Conservation (phyloP, 371 early-diverging fungal species). For the Blakeslea trispora region DNA sequence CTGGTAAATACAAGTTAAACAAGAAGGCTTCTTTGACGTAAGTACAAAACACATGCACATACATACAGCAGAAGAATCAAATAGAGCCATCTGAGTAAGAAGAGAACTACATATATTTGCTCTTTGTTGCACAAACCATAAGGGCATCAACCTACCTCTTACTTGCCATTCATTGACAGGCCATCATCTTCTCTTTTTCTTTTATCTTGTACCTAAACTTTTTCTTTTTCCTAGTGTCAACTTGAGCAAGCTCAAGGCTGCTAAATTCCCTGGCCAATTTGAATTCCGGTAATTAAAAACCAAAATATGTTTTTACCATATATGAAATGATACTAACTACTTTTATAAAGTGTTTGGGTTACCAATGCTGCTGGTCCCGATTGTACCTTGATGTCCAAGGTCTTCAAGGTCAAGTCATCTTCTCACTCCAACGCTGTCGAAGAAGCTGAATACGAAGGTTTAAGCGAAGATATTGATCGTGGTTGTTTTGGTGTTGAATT, state of each 20-base stretch:
- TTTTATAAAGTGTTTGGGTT: conserved; percentile 39
- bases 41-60: conserved; percentile 5
- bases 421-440: conserved; percentile 43
- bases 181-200: not conserved
- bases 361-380: conserved; percentile 47
- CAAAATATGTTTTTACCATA: conserved; percentile 1
- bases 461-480: conserved; percentile 41
- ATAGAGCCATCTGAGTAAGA: too few species aligned
- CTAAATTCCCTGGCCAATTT: conserved; percentile 49
- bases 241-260: conserved; percentile 34
- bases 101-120: too few species aligned
- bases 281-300: conserved; percentile 47
- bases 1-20: conserved; percentile 40
- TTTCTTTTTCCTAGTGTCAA: conserved; percentile 37
- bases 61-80: too few species aligned
- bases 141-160: too few species aligned
- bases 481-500: conserved; percentile 54
- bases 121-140: too few species aligned
- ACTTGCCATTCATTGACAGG: too few species aligned
- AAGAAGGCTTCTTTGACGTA: conserved; percentile 48
- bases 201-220: conserved; percentile 1
- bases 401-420: conserved; percentile 43
- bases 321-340: conserved; percentile 4
- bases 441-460: conserved; percentile 28
- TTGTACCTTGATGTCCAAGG: conserved; percentile 55